Percentiles rank a stretch among this genome's conserved stretches.
phyloP scores from a whole-genome alignment of 176 grass and related monocot genomes.

The Zoysia pacifica region DNA sequence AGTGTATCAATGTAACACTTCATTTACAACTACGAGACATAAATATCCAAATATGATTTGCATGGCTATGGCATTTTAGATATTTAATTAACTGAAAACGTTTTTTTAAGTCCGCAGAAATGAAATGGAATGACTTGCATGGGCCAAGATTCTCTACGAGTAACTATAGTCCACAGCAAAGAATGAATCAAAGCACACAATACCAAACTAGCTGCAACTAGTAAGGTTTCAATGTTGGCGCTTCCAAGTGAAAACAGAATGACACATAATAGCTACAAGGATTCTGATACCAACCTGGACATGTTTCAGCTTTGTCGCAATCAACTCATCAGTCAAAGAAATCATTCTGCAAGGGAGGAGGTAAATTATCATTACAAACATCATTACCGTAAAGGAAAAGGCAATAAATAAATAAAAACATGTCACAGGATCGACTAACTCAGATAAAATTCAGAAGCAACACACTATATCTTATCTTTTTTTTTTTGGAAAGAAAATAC shows the following conservation, averaged over 20 bases:
- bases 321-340: slow-evolving; percentile 79
- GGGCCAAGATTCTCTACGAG: background rate
- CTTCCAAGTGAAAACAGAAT: background rate
- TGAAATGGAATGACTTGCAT: background rate
- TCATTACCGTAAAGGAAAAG: background rate
- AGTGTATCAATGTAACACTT: background rate
- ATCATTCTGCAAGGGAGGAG: slow-evolving; percentile 70
- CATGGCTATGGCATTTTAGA: background rate
- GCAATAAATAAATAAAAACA: background rate
- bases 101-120: background rate
- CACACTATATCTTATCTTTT: background rate
- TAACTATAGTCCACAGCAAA: background rate
- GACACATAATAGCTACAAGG: slow-evolving; percentile 4
- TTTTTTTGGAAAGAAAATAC: no score
- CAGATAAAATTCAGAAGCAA: slow-evolving; percentile 3
- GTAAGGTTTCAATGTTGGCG: background rate
- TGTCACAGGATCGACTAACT: background rate
- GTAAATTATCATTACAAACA: slow-evolving; percentile 11
- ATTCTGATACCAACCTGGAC: slow-evolving; percentile 55
- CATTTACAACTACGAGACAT: background rate
- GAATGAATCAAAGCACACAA: background rate
- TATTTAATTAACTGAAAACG: background rate
- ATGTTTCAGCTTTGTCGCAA: slow-evolving; percentile 71
- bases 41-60: background rate
- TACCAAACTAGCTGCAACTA: background rate